Evolutionary conservation across 139 green algal genomes (phyloP).

Genomic region (Nannochloris sp.): DNA sequence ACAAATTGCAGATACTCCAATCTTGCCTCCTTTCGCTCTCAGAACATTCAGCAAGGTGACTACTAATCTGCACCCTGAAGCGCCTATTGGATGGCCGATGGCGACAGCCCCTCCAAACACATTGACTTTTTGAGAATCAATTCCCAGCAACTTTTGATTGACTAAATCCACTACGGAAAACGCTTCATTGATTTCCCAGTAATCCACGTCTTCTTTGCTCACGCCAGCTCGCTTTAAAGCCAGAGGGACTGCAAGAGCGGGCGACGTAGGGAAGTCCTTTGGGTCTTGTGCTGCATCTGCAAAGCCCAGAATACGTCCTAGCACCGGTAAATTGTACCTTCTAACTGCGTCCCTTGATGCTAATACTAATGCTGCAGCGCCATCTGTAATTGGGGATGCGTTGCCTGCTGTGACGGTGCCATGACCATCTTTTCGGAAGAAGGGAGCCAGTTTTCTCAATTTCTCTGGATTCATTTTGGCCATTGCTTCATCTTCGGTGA

Average conservation of each 20-base stretch:
- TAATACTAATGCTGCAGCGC: slow-evolving; percentile 81
- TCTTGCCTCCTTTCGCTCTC: slow-evolving; percentile 26
- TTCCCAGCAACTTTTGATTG: slow-evolving; percentile 47
- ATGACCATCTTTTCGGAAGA: slow-evolving; percentile 49
- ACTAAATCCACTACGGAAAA: slow-evolving; percentile 80
- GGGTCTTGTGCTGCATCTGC: slow-evolving; percentile 68
- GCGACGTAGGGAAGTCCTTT: slow-evolving; percentile 73
- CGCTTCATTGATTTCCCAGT: slow-evolving; percentile 88
- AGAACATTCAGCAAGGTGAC: slow-evolving; percentile 79
- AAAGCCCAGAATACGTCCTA: slow-evolving; percentile 58
- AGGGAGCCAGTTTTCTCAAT: slow-evolving; percentile 63
- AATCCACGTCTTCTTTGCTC: slow-evolving; percentile 47
- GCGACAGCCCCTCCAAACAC: slow-evolving; percentile 80
- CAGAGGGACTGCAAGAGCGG: slow-evolving; percentile 57
- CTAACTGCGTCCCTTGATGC: slow-evolving; percentile 26
- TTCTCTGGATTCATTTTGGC: slow-evolving; percentile 63
- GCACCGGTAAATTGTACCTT: slow-evolving; percentile 34
- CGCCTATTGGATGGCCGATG: slow-evolving; percentile 82
- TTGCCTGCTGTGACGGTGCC: slow-evolving; percentile 72
- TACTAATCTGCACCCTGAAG: slow-evolving; percentile 70
- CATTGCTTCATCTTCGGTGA: slow-evolving; percentile 53
- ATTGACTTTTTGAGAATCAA: slow-evolving; percentile 60
- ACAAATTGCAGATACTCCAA: slow-evolving; percentile 76
- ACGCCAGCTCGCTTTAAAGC: slow-evolving; percentile 39
- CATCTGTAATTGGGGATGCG: slow-evolving; percentile 75